Evolutionary conservation across 1,139 yeast genomes (phyloP).

Genomic region (Yamadazyma diospyri): DNA sequence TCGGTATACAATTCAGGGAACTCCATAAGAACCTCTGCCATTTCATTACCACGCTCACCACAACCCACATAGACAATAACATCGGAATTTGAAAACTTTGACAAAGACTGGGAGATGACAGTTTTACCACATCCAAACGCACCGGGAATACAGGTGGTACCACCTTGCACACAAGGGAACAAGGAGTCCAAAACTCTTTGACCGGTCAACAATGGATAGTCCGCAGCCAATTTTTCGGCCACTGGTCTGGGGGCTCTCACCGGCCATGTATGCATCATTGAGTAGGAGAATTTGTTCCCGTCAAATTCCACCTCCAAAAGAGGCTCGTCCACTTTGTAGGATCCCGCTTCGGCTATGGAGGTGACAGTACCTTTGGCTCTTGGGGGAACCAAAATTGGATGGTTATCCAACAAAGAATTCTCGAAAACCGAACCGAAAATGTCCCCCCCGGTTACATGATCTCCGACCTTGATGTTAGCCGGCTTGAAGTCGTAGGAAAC

Average conservation of each 20-base stretch:
- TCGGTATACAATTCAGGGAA: constrained; percentile 97
- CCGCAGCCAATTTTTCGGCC: constrained; percentile 87
- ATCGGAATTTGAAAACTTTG: constrained; percentile 96
- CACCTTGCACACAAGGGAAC: constrained; percentile 99
- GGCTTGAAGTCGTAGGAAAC: constrained; percentile 86
- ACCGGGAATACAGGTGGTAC: constrained; percentile 99
- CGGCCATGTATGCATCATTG: constrained; percentile 99
- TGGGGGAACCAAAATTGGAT: constrained; percentile 93
- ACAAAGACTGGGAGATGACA: constrained; percentile 94
- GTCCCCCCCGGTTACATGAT: constrained; percentile 98
- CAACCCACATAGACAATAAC: constrained; percentile 90
- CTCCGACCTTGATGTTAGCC: constrained; percentile 77
- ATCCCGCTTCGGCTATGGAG: constrained; percentile 83
- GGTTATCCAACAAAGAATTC: constrained; percentile 87
- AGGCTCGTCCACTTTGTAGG: constrained; percentile 85
- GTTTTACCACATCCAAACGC: constrained; percentile 99
- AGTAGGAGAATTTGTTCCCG: constrained; percentile 74
- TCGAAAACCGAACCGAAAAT: constrained; percentile 92
- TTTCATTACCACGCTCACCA: constrained; percentile 96
- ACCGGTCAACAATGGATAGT: constrained; percentile 93
- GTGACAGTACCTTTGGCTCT: constrained; percentile 97
- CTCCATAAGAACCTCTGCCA: constrained; percentile 99
- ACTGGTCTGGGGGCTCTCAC: constrained; percentile 99
- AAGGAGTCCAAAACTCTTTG: constrained; percentile 97
- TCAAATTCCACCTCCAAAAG: constrained; percentile 92